A percentile compares a stretch with the other conserved stretches of the same genome.
Evolutionary conservation across 176 grass and related monocot genomes (phyloP).

Genomic region (Phoenix roebelenii): DNA sequence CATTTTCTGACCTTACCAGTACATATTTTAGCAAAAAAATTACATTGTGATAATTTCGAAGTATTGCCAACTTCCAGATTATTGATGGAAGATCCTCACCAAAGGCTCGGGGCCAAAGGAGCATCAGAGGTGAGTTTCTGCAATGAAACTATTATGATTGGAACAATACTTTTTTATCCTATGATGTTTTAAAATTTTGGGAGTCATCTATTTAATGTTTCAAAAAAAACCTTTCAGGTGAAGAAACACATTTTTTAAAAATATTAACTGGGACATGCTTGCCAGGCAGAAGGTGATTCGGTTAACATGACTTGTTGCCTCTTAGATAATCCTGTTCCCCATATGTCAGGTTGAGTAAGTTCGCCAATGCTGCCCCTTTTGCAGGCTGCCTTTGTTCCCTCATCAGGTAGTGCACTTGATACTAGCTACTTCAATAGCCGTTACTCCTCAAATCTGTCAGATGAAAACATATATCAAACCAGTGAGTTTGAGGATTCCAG

Average conservation of each 20-base stretch:
- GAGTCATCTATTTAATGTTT: slow-evolving; percentile 23
- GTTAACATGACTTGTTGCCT: background rate
- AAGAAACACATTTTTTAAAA: slow-evolving; percentile 94
- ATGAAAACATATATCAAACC: slow-evolving; percentile 82
- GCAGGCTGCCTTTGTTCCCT: slow-evolving; percentile 95
- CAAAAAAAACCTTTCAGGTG: slow-evolving; percentile 44
- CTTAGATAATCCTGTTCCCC: background rate
- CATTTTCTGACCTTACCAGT: too few relatives aligned
- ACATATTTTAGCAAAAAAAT: too few relatives aligned
- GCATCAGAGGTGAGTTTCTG: slow-evolving; percentile 69
- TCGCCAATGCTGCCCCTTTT: slow-evolving; percentile 18
- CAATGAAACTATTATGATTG: slow-evolving; percentile 20
- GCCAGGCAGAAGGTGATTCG: slow-evolving; percentile 77
- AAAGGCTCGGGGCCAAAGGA: slow-evolving; percentile 77
- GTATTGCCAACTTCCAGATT: slow-evolving; percentile 46
- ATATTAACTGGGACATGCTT: slow-evolving; percentile 95
- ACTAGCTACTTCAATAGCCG: slow-evolving; percentile 98
- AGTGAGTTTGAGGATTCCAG: slow-evolving; percentile 86
- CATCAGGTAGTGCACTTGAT: slow-evolving; percentile 82
- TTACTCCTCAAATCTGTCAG: slow-evolving; percentile 94
- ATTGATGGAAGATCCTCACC: slow-evolving; percentile 97
- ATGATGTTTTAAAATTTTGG: background rate
- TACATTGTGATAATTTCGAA: too few relatives aligned
- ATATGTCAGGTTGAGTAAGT: background rate
- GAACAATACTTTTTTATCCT: background rate